phyloP scores from a whole-genome alignment of 164 flowering plant genomes.

The Santalum album region DNA sequence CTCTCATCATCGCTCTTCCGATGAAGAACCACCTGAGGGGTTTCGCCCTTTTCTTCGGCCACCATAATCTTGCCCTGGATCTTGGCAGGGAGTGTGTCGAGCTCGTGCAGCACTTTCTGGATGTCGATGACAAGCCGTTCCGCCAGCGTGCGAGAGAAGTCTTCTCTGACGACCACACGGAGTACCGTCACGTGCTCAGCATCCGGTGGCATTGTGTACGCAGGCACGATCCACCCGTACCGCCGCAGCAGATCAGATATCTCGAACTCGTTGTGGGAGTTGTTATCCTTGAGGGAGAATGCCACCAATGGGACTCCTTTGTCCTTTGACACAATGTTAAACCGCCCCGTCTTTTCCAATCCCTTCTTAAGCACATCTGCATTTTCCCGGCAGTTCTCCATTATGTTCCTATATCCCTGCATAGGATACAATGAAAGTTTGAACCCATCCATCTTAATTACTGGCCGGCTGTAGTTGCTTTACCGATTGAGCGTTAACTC shows the following conservation, averaged over 20 bases:
- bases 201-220: background rate
- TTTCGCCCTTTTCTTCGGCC: background rate
- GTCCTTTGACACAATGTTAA: conserved; percentile 1
- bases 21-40: background rate
- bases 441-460: too few relatives aligned
- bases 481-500: too few relatives aligned
- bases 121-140: conserved; percentile 2
- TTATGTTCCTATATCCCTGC: conserved; percentile 1
- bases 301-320: conserved; percentile 1
- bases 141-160: conserved; percentile 2
- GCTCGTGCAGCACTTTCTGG: background rate
- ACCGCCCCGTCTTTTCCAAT: conserved; percentile 1
- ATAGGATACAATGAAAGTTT: too few relatives aligned
- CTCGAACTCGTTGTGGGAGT: background rate
- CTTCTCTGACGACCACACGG: background rate
- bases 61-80: background rate
- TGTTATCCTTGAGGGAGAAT: conserved; percentile 1
- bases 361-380: background rate
- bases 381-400: conserved; percentile 1
- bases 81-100: background rate
- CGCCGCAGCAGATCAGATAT: background rate
- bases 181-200: background rate
- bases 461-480: too few relatives aligned
- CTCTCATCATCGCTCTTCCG: background rate
- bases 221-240: conserved; percentile 3